These are phyloP conservation scores for Cenchrus purpureus DNA, from an alignment of 176 grass and related monocot species.

Conservation along the genomic window DNA sequence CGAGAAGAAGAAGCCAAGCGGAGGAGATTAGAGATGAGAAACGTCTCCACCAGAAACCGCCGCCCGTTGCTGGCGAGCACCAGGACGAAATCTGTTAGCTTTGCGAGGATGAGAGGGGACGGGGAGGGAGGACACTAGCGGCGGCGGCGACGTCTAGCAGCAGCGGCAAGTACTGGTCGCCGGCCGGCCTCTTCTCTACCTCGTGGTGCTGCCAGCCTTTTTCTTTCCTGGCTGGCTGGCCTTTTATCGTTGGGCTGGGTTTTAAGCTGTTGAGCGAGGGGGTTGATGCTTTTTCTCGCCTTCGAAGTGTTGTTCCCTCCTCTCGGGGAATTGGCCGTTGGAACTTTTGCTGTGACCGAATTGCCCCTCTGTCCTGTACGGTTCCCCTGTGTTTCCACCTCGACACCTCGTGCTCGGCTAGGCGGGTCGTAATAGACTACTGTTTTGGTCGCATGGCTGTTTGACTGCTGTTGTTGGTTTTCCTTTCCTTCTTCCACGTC, in stretches of 20 bases:
- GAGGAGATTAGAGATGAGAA: slow-evolving; percentile 6
- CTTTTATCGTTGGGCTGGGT: slow-evolving; percentile 41
- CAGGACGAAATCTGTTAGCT: slow-evolving; percentile 46
- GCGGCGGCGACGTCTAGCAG: background rate
- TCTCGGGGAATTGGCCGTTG: slow-evolving; percentile 56
- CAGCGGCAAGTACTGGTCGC: background rate
- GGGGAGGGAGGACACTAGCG: background rate
- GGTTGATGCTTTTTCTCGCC: slow-evolving; percentile 43
- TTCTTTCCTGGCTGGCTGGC: background rate
- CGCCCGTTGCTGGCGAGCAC: background rate
- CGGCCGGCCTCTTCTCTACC: slow-evolving; percentile 1
- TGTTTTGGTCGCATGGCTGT: background rate
- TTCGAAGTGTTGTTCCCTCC: slow-evolving; percentile 38
- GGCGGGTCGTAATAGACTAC: background rate
- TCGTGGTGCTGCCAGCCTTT: background rate
- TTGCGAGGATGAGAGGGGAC: background rate
- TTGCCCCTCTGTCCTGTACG: slow-evolving; percentile 23
- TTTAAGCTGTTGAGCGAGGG: background rate
- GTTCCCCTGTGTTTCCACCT: background rate
- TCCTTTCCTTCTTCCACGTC: background rate
- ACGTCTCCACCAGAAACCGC: background rate
- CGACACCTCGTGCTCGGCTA: background rate
- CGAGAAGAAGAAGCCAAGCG: slow-evolving; percentile 5
- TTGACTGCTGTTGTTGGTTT: slow-evolving; percentile 17
- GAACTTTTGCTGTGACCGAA: slow-evolving; percentile 48